These are phyloP conservation scores for Mucor piriformis DNA, from an alignment of 371 early-diverging fungal genomes.

Conservation along the genomic window DNA sequence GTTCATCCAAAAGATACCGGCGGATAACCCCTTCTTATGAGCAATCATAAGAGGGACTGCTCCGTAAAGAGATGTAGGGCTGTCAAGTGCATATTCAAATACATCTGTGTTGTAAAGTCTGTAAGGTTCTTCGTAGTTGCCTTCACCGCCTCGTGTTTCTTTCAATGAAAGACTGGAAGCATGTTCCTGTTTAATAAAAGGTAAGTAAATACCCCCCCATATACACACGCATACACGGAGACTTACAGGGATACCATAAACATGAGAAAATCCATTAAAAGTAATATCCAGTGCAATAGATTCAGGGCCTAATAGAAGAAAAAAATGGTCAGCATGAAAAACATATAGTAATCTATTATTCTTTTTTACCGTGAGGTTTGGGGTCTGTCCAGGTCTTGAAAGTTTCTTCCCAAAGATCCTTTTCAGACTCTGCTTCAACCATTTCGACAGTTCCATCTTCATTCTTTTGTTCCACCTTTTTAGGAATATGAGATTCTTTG, in stretches of 20 bases:
- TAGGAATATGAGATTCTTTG: conserved; percentile 58
- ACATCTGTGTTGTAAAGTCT: conserved; percentile 98
- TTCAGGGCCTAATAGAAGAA: conserved; percentile 59
- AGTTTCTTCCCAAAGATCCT: conserved; percentile 83
- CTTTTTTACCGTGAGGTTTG: conserved; percentile 73
- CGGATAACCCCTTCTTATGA: conserved; percentile 65
- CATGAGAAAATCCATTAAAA: conserved; percentile 85
- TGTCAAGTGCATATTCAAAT: conserved; percentile 94
- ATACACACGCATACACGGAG: conserved; percentile 13
- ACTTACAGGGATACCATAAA: conserved; percentile 88
- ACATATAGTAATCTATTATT: conserved; percentile 33
- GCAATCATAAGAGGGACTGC: conserved; percentile 93
- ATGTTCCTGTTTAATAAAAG: conserved; percentile 66
- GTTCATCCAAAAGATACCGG: conserved; percentile 90
- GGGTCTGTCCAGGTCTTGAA: conserved; percentile 87
- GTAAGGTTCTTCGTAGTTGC: conserved; percentile 88
- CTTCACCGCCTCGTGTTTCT: conserved; percentile 78
- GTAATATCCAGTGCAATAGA: conserved; percentile 91
- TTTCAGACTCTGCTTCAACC: conserved; percentile 57
- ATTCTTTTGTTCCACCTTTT: conserved; percentile 46
- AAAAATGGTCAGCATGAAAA: neutral
- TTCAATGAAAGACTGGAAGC: conserved; percentile 83
- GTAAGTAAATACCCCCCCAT: neutral
- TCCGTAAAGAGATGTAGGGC: conserved; percentile 95
- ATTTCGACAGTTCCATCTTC: conserved; percentile 42